Evolutionary conservation across 1,284 basidiomycete genomes (phyloP), one percentile per base, ranked within the genome.

Genomic region (Heliocybe sulcata): DNA sequence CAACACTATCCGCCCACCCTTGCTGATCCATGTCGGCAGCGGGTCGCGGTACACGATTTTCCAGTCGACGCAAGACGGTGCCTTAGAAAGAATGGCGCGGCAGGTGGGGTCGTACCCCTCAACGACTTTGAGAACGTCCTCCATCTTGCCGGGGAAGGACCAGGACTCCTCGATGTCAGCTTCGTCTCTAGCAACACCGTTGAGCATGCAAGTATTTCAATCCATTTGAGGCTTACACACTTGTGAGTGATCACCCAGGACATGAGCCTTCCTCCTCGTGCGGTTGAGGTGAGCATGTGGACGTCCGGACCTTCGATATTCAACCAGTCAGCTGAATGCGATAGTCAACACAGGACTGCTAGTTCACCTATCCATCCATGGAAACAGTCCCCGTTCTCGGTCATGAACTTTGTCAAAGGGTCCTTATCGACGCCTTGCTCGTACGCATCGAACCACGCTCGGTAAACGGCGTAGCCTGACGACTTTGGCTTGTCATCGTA

Each of bases 31-130:
- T 16, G 59, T 67, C 31, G 62, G 63, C 6, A 67, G 60, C 16
- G 65, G 67, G 31, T 69, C 66, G 16, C 65, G 64, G 51, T 65
- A 58, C 20, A 65, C 59, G 22, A 69, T 53, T 56, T 65, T 69
- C 68, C 67, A 70, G 51, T 66, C 65, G 22, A 68, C 56, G n/a
- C 66, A 66, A 1, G 59, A 57, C 1, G 61, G 61, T 2, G 63
- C 64, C 51, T 64, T 66, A 31, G 60, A 61, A 9, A 64, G 57
- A 35, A 64, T 55, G 2, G 59, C 69, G 23, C 62, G 60, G 51
- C 65, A 69, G 35, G 64, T 63, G 14, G 64, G 62, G 55, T 71
- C 64, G 59, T 64, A 67, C 19, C 55, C 66, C 33, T 67, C 60
- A 2, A 66, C 64, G 16, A 67, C 56, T 19, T 61, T 58, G 10